Evolutionary conservation across 345 rosid species (phyloP).

Genomic region (Lumnitzera racemosa): DNA sequence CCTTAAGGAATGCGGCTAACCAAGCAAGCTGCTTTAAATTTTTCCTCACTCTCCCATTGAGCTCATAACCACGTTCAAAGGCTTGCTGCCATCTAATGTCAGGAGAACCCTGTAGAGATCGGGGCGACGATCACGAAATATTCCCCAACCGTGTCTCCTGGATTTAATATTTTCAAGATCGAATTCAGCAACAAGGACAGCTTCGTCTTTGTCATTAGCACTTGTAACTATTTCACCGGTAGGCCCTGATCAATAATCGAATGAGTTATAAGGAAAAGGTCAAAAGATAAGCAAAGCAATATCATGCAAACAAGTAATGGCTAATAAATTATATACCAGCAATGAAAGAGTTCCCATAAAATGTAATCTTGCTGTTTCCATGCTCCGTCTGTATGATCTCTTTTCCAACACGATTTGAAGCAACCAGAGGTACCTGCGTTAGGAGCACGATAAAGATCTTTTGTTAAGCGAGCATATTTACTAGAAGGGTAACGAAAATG

Average conservation of each 20-base stretch:
- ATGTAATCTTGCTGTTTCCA: slow-evolving; percentile 71
- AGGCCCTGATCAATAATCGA: slow-evolving; percentile 45
- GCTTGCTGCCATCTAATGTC: slow-evolving; percentile 69
- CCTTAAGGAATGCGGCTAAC: too few species aligned
- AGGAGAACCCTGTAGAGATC: slow-evolving; percentile 82
- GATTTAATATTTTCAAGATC: slow-evolving; percentile 67
- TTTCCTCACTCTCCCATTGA: too few species aligned
- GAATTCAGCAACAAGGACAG: slow-evolving; percentile 68
- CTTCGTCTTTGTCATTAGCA: slow-evolving; percentile 72
- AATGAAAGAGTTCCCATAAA: slow-evolving; percentile 81
- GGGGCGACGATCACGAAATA: slow-evolving; percentile 87
- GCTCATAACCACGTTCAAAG: slow-evolving; percentile 11
- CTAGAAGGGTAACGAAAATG: too few species aligned
- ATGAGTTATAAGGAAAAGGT: background rate
- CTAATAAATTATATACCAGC: slow-evolving; percentile 39
- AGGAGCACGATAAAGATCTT: slow-evolving; percentile 2
- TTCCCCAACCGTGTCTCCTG: slow-evolving; percentile 84
- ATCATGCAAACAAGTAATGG: background rate
- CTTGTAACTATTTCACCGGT: slow-evolving; percentile 66
- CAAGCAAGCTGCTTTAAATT: too few species aligned
- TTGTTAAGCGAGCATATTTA: background rate
- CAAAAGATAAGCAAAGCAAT: slow-evolving; percentile 1
- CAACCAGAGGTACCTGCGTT: slow-evolving; percentile 69
- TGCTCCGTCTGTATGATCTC: slow-evolving; percentile 75
- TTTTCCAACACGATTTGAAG: slow-evolving; percentile 80